Conservation (phyloP, 208 protist species). For the Wallacemonas collosoma region DNA sequence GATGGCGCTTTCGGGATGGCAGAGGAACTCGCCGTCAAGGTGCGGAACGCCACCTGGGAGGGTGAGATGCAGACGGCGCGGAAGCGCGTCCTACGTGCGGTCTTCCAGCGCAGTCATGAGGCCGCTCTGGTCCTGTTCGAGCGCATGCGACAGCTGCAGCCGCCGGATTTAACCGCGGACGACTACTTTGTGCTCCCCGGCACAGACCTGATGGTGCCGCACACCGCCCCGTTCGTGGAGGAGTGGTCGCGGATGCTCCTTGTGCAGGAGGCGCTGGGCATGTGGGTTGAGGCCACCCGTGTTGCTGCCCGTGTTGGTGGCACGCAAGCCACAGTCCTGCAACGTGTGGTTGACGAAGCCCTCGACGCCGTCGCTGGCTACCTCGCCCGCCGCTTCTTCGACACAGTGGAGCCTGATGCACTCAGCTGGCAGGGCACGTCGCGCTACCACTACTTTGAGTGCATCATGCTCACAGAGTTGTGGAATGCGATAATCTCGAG, state of each 20-base stretch:
- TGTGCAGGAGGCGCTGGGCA: conserved; percentile 82
- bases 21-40: conserved; percentile 76
- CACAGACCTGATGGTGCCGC: conserved; percentile 68
- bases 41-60: conserved; percentile 87
- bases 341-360: conserved; percentile 51
- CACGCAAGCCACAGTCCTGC: conserved; percentile 36
- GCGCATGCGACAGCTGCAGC: conserved; percentile 37
- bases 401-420: conserved; percentile 37
- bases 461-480: conserved; percentile 81
- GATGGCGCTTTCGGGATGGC: conserved; percentile 69
- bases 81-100: conserved; percentile 77
- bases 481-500: conserved; percentile 73
- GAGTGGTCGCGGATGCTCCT: conserved; percentile 86
- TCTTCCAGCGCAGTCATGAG: conserved; percentile 88
- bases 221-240: conserved; percentile 76
- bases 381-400: conserved; percentile 63
- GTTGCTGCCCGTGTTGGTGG: conserved; percentile 65
- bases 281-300: conserved; percentile 70
- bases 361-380: conserved; percentile 67
- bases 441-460: conserved; percentile 79
- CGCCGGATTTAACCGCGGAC: conserved; percentile 55
- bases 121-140: conserved; percentile 79
- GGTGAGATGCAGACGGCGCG: conserved; percentile 70
- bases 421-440: conserved; percentile 69
- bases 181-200: conserved; percentile 80